Base-by-base conservation (phyloP, 805 yeast species). In the Kodamaea hsintzibuensis region DNA sequence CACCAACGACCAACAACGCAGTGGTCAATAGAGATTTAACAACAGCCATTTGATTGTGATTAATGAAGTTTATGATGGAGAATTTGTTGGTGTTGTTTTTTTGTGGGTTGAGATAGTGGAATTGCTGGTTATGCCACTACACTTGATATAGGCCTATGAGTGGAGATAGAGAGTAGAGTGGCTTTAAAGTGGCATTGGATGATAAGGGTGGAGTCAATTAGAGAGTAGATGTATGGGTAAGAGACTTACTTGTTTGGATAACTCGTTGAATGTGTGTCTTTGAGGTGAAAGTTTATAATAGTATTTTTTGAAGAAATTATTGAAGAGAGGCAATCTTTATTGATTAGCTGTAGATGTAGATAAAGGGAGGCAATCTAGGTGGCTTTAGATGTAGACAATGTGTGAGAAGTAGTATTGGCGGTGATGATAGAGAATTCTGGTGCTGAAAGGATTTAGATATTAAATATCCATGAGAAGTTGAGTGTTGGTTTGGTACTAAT, bases 1-100 rank as follows among this genome's bases (percentile, higher is more conserved):
- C 80, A n/a, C 80, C 80, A 27, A 74, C 75, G 22, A 76, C 69
- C 44, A 74, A 61, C 37, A 73, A 61, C 30, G 77, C 57, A 52
- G 71, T 63, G 50, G 65, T 59, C 17, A 69, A 66, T 54, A 75
- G 70, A 38, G 65, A 62, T 49, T 52, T 49, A 35, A 50, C 52
- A 18, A 54, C 54, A 14, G 56, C 49, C 61, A 58, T 58, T 40
- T 40, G 44, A 40, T 40, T 40, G 44, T 40, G 44, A 17, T 40
- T 14, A 40, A 40, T 16, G 44, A 40, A 40, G 35, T 30, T 30
- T 30, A 30, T 30, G 35, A 19, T 50, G 35, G 33, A 16, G 25
- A 40, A 40, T 40, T 40, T 40, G 44, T 40, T 40, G 44, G 17
- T 40, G 44, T 17, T 40, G 44, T 40, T 40, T 40, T 40, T 40